Base-by-base conservation (phyloP, 176 grass and related monocot genomes). In the Luzula sylvatica region DNA sequence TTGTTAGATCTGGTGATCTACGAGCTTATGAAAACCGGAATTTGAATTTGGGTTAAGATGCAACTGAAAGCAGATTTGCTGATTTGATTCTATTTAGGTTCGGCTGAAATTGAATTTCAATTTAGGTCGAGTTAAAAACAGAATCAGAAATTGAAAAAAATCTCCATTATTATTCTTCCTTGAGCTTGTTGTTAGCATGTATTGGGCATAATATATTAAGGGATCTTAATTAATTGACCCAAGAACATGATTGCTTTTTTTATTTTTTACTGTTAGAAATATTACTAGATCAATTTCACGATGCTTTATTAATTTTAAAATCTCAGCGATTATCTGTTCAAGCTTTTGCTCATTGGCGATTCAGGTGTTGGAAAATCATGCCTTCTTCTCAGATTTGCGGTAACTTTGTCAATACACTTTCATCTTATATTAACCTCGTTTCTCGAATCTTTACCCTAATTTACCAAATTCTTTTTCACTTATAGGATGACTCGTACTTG, bases 401-500 rank as follows among this genome's bases (percentile, higher is more conserved):
- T 85, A 81, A 69, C 68, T 50, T 49, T 46, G 3, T 26, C 23
- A 21, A 1, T 35, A 35, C 9, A 35, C 9, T 35, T 35, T 35
- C 1, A 2, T 35, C 30, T 35, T 35, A 7, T 35, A 35, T 35
- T 35, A 35, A 35, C 30, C 30, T 35, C 9, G 5, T 35, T 35
- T 2, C 30, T 35, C 9, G 0, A 35, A 32, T 7, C 0, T 35
- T 35, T 35, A 2, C 30, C 30, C 29, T 64, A 20, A 49, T 49
- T 48, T 21, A 19, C 20, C 15, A 53, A 23, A 24, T 23, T 42
- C 12, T 16, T 35, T 55, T 65, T 28, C 16, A 14, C 7, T 67
- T 12, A 23, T 62, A 89, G 85, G 85, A 89, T 62, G 85, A 89
- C 44, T 89, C 85, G 0, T 89, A 89, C 52, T 56, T 83, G 71